Evolutionary conservation across 441 rosid species (phyloP).

Genomic region (Adansonia rubrostipa): DNA sequence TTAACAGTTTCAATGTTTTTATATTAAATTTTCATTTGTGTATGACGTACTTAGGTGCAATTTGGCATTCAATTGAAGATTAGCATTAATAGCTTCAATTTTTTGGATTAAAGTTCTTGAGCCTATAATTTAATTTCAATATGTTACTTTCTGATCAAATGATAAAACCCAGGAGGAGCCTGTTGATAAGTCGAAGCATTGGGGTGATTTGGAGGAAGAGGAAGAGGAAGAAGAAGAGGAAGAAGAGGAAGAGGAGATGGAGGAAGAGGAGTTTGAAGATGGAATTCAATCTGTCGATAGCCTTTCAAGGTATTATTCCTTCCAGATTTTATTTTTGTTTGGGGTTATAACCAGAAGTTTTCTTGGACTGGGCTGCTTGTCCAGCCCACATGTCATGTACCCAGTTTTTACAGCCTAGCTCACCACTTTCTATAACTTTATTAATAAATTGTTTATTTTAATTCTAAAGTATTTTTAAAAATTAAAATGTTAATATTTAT

Average conservation of each 20-base stretch:
- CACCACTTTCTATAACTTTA: too few species aligned
- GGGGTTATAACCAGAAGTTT: not conserved
- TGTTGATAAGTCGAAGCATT: conserved; percentile 91
- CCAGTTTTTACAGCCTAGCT: conserved; percentile 46
- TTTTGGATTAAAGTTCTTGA: not conserved
- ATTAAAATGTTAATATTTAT: too few species aligned
- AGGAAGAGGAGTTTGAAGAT: conserved; percentile 88
- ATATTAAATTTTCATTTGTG: not conserved
- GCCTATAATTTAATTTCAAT: not conserved
- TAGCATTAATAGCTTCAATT: not conserved
- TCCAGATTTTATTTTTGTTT: not conserved
- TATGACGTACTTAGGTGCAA: not conserved
- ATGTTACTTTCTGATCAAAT: conserved; percentile 14
- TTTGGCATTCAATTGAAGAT: not conserved
- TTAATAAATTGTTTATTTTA: too few species aligned
- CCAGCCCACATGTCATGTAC: too few species aligned
- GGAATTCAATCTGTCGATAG: conserved; percentile 96
- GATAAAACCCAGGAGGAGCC: conserved; percentile 80
- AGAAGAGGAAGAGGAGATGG: conserved; percentile 77
- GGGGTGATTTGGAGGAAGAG: conserved; percentile 99
- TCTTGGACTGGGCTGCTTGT: too few species aligned
- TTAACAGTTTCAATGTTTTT: not conserved
- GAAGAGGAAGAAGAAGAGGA: conserved; percentile 75
- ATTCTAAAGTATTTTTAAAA: too few species aligned
- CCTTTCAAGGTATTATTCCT: conserved; percentile 66